These are phyloP conservation scores for Entoloma clypeatum DNA, from an alignment of 1,284 basidiomycete species.

Conservation along the genomic window DNA sequence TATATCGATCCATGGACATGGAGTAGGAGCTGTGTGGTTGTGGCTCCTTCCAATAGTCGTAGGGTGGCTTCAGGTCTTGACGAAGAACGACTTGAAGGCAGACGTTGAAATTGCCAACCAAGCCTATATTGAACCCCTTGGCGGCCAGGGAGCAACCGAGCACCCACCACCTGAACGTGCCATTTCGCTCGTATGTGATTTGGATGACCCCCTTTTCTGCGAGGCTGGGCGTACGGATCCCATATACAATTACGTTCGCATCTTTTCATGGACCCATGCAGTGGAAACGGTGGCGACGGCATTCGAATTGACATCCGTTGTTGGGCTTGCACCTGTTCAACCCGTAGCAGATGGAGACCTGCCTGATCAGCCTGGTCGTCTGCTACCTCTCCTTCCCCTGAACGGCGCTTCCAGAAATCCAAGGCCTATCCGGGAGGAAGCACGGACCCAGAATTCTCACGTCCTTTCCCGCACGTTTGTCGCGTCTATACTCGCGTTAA, in stretches of 20 bases:
- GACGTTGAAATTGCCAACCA: slow-evolving; percentile 25
- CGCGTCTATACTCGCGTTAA: slow-evolving; percentile 32
- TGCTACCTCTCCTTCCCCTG: too few relatives aligned
- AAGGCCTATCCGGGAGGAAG: slow-evolving; percentile 4
- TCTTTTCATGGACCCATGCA: slow-evolving; percentile 23
- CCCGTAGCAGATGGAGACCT: slow-evolving; percentile 27
- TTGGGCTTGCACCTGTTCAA: slow-evolving; percentile 12
- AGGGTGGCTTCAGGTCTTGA: slow-evolving; percentile 41
- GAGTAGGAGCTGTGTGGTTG: slow-evolving; percentile 36
- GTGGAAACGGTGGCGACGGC: slow-evolving; percentile 20
- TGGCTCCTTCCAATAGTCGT: slow-evolving; percentile 42
- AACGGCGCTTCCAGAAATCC: slow-evolving; percentile 2
- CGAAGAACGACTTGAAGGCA: slow-evolving; percentile 36
- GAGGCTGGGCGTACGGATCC: slow-evolving; percentile 25
- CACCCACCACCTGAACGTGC: slow-evolving; percentile 11
- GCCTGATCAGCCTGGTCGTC: slow-evolving; percentile 10
- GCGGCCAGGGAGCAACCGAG: slow-evolving; percentile 10
- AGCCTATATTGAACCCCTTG: slow-evolving; percentile 17
- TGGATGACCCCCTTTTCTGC: slow-evolving; percentile 4
- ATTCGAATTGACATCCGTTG: slow-evolving; percentile 17
- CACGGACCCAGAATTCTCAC: slow-evolving; percentile 27
- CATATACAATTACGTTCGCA: slow-evolving; percentile 30
- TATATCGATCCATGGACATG: slow-evolving; percentile 31
- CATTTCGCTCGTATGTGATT: slow-evolving; percentile 16
- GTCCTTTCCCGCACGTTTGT: slow-evolving; percentile 30